These are phyloP conservation scores for Dothideomycetes sp. DNA, from an alignment of 2,329 filamentous ascomycete species.

Conservation along the genomic window DNA sequence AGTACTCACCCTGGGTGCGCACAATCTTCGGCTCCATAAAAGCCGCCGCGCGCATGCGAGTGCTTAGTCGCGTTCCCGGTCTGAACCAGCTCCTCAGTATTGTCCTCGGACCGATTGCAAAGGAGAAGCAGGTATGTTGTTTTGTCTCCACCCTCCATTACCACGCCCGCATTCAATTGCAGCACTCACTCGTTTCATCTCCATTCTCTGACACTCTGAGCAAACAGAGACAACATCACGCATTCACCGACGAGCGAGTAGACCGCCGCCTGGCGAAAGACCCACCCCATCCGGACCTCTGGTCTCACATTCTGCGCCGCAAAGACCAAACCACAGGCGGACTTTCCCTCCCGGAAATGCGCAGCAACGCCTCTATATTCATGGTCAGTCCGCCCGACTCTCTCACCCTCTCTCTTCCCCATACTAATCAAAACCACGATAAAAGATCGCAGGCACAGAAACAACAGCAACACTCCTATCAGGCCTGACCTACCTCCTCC, in stretches of 20 bases:
- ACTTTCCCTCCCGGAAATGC: constrained; percentile 20
- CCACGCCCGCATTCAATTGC: too few species aligned
- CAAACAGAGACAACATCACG: constrained; percentile 1
- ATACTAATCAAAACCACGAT: too few species aligned
- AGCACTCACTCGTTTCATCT: too few species aligned
- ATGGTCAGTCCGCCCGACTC: too few species aligned
- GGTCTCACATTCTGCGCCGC: constrained; percentile 16
- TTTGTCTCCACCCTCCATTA: too few species aligned
- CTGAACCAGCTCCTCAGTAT: too few species aligned
- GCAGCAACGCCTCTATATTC: constrained; percentile 20
- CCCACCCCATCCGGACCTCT: constrained; percentile 16
- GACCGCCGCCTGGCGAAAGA: constrained; percentile 15
- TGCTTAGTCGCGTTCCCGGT: too few species aligned
- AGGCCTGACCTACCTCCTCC: constrained; percentile 29
- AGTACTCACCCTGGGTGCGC: constrained; percentile 11
- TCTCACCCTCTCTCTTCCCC: too few species aligned
- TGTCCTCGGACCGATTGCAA: neutral
- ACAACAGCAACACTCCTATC: constrained; percentile 25
- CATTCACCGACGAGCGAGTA: constrained; percentile 13
- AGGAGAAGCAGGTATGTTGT: too few species aligned
- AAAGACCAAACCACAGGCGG: constrained; percentile 3
- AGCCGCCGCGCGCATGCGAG: too few species aligned
- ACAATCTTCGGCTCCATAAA: constrained; percentile 10
- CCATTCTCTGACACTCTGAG: too few species aligned
- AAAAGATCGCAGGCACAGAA: constrained; percentile 28